Evolutionary conservation across 2,329 filamentous ascomycete genomes (phyloP), one percentile per base, ranked within the genome.

Genomic region (Rhynchosporium graminicola): DNA sequence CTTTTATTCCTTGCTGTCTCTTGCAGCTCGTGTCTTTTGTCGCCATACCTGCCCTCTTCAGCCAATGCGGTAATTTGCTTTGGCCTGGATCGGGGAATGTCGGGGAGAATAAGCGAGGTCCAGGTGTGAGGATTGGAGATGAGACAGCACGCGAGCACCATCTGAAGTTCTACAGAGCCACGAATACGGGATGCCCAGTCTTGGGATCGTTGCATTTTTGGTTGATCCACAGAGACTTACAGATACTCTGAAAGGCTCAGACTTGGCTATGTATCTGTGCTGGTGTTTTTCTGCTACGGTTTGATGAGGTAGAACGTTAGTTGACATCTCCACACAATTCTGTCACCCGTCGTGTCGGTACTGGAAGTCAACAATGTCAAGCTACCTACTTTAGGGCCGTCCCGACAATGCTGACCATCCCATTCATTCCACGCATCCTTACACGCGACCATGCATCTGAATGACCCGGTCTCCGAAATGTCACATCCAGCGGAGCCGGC

Each of bases 131-230:
- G 50, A n/a, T n/a, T 33, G 47, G 28, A 29, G 26, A 29, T 51
- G 47, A 51, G 48, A 28, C 33, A 52, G 26, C 48, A 54, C 50
- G 50, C 50, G 50, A 54, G 50, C 50, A 13, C 43, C 15, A 48
- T 10, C 26, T 12, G 29, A 4, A 31, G n/a, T 12, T 33, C 29
- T 3, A 20, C 47, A 3, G 1, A 33, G 12, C 29, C 12, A 15
- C 28, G 33, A 36, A 36, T 20, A 28, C 29, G 9, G 28, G 47
- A 28, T 20, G 47, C 47, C 47, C 12, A 51, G 48, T 51, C 48
- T n/a, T 20, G 50, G n/a, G 48, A 36, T 52, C 50, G n/a, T 40
- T 33, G 48, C 29, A 52, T 40, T 52, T 31, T n/a, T 40, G 50
- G 20, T 31, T 20, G 6, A 20, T n/a, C 8, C 10, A n/a, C 43